Evolutionary conservation across 2,329 filamentous ascomycete species (phyloP), one percentile per base, ranked within the genome.

Genomic region (Neonectria faginata): DNA sequence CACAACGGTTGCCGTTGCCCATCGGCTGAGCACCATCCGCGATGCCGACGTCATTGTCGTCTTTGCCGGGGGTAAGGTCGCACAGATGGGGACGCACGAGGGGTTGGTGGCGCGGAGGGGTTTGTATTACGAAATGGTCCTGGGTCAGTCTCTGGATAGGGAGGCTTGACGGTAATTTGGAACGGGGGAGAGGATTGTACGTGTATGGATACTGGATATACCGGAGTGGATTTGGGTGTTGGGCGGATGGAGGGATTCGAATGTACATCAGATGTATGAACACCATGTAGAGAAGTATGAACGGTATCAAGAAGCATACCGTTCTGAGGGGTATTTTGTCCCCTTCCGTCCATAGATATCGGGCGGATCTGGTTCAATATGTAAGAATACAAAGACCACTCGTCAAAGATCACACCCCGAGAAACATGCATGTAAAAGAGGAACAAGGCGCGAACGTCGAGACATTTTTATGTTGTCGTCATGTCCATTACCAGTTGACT

Each of bases 1-100:
- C 55, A 84, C 89, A 0, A 91, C 88, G 0, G 81, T 92, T 10
- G 88, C 89, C 4, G 88, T 92, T 1, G 89, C 90, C 1, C 90
- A 92, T 75, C 82, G 89, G 5, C 71, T 83, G 5, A 81, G 87
- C 25, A 83, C 81, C 0, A 77, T 82, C 5, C 88, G 88, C 65
- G 84, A 89, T 65, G 88, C 88, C 0, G 85, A 91, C 73, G 73
- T 81, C 0, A 92, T 92, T 65, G 87, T 86, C 58, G 88, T 91
- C 0, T 88, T 92, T 73, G 71, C 71, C 0, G 67, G 70, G 3
- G 79, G 80, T 0, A 60, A 62, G 16, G 70, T 91, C 41, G 79
- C 88, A 1, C 88, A 91, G 73, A 78, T 81, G 60, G 89, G 91
- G n/a, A 84, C 84, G 20, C 88, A 91, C 73, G 79, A 81, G 5